phyloP scores from a whole-genome alignment of 495 filamentous ascomycete genomes.

The Polyplosphaeria fusca region DNA sequence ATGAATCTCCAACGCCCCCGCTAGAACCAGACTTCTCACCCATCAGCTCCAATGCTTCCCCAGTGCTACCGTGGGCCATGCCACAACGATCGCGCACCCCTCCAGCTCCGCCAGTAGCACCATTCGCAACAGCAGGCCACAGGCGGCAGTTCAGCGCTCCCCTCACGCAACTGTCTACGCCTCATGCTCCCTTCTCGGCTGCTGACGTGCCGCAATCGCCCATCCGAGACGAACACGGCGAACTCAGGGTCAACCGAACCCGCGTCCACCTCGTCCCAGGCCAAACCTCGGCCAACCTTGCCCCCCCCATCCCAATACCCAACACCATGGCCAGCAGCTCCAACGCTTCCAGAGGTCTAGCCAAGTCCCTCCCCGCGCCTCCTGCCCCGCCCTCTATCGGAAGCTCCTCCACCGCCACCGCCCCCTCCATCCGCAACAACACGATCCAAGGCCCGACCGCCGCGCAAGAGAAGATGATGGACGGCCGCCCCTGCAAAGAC shows the following conservation, averaged over 20 bases:
- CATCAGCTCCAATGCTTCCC: not conserved
- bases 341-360: not conserved
- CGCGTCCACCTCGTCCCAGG: not conserved
- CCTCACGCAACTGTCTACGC: not conserved
- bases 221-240: not conserved
- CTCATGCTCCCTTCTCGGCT: not conserved
- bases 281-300: not conserved
- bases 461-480: constrained; percentile 20
- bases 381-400: not conserved
- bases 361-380: not conserved
- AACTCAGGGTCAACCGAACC: constrained; percentile 7
- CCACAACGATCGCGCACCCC: not conserved
- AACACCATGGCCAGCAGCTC: not conserved
- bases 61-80: not conserved
- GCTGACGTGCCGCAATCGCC: constrained; percentile 10
- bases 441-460: constrained; percentile 8
- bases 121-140: not conserved
- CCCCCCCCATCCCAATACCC: not conserved
- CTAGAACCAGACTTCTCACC: not conserved
- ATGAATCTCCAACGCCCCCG: not conserved
- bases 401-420: not conserved
- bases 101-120: not conserved
- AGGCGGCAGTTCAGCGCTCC: not conserved
- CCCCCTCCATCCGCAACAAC: constrained; percentile 4
- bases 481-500: constrained; percentile 38